Base-by-base conservation (phyloP, 2,329 filamentous ascomycete species). In the Scedosporium minutisporum region DNA sequence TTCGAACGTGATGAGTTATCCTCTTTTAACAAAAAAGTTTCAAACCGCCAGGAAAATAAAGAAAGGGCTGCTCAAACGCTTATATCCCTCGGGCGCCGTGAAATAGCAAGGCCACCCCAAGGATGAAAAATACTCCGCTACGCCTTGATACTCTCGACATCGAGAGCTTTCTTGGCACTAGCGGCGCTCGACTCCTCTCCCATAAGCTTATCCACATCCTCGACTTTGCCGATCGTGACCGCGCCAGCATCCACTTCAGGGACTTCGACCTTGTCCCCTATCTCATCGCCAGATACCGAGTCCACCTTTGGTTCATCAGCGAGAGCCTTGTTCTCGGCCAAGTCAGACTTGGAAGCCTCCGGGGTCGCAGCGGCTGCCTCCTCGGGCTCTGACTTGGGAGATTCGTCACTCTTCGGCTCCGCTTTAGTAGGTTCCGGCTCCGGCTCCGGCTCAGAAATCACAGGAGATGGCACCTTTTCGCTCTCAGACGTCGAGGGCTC, bases 331-430 rank as follows among this genome's bases (percentile, higher is more conserved):
- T 67, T 65, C 53, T 67, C 66, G 6, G 29, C 55, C 58, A 62
- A 16, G 25, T 62, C 64, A 3, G 60, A 62, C 33, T 61, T 64
- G 7, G 66, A 63, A 9, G 62, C 51, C 48, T 73, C 68, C 21
- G 68, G 65, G 38, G 57, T 44, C 62, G 63, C 63, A 57, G 14
- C 25, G 23, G 48, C n/a, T 21, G n/a, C 62, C 44, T 61, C 51
- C 18, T 16, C 41, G 25, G 27, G 14, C 57, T 55, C 46, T 7
- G 21, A 21, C 48, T 33, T 44, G 5, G 48, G 33, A 23, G 51
- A 29, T 27, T 12, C 51, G 5, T 55, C 51, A 16, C 51, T 23
- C 21, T 16, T 25, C 18, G 23, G 51, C n/a, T 18, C 12, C 12
- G 6, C 51, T 23, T 55, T 12, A 6, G 33, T 14, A 10, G 33